A percentile compares a stretch with the other conserved stretches of the same genome.
Conservation (phyloP, 148 eudicot species). For the Camellia japonica region DNA sequence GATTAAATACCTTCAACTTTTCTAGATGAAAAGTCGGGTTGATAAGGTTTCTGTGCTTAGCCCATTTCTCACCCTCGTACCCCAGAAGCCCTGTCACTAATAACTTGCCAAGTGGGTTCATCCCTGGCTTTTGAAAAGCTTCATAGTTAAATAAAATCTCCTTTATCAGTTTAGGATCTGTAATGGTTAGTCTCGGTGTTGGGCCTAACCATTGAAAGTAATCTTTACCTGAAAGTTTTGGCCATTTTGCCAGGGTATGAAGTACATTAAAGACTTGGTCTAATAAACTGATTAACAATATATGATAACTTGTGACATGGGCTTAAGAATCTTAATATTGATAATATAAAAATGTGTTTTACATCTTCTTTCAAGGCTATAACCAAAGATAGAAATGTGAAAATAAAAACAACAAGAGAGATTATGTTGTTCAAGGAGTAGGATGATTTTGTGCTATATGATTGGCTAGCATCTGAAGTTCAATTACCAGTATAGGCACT, state of each 20-base stretch:
- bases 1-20: slow-evolving; percentile 28
- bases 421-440: too few species aligned
- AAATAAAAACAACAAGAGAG: too few species aligned
- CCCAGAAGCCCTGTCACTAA: slow-evolving; percentile 19
- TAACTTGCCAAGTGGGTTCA: slow-evolving; percentile 19
- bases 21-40: slow-evolving; percentile 12
- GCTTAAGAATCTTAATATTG: too few species aligned
- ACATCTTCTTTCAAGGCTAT: too few species aligned
- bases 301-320: too few species aligned
- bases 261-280: not conserved
- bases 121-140: slow-evolving; percentile 22
- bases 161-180: slow-evolving; percentile 31
- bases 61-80: slow-evolving; percentile 39
- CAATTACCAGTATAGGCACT: too few species aligned
- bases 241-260: not conserved
- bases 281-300: too few species aligned
- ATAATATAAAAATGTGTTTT: too few species aligned
- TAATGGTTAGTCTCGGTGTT: slow-evolving; percentile 20
- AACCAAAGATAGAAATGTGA: too few species aligned
- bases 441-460: too few species aligned
- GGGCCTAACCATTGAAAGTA: slow-evolving; percentile 34
- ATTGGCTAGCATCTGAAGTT: too few species aligned
- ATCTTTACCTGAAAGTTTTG: slow-evolving; percentile 14
- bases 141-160: slow-evolving; percentile 22
- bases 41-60: slow-evolving; percentile 27